Evolutionary conservation across 768 basidiomycete species (phyloP).

Genomic region (Dioszegia aurantiaca): DNA sequence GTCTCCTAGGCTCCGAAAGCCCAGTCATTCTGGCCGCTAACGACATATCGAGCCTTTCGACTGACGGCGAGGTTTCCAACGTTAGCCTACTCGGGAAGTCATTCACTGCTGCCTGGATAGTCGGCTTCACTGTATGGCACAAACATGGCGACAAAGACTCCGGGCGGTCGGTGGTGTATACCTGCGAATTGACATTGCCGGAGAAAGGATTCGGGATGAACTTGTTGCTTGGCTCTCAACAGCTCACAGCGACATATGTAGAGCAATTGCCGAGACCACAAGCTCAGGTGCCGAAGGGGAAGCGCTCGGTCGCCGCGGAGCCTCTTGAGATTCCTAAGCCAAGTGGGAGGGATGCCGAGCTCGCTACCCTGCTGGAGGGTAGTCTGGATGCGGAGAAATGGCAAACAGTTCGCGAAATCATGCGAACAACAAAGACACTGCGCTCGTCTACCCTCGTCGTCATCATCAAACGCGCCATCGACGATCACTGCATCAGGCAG

Average conservation of each 20-base stretch:
- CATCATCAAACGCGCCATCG: conserved; percentile 15
- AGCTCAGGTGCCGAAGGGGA: too few species aligned
- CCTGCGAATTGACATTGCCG: conserved; percentile 34
- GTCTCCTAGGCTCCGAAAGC: conserved; percentile 23
- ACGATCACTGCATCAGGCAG: background rate
- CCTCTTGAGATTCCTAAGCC: too few species aligned
- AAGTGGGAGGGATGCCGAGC: too few species aligned
- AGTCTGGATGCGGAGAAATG: background rate
- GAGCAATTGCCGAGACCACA: too few species aligned
- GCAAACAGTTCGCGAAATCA: background rate
- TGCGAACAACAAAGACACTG: background rate
- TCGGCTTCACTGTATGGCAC: conserved; percentile 30
- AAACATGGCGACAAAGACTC: conserved; percentile 19
- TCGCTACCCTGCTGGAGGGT: conserved; percentile 16
- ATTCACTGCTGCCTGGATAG: conserved; percentile 13
- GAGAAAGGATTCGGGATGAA: conserved; percentile 36
- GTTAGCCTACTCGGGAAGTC: conserved; percentile 18
- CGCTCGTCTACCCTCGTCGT: background rate
- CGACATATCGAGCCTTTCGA: conserved; percentile 21
- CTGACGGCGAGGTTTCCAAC: conserved; percentile 21
- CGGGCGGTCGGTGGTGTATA: conserved; percentile 40
- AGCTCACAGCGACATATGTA: conserved; percentile 24
- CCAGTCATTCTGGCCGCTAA: conserved; percentile 21
- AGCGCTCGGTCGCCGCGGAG: too few species aligned
- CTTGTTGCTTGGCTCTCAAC: conserved; percentile 28